Conservation (phyloP, 1,284 basidiomycete species). For the Melampsora larici-populina region DNA sequence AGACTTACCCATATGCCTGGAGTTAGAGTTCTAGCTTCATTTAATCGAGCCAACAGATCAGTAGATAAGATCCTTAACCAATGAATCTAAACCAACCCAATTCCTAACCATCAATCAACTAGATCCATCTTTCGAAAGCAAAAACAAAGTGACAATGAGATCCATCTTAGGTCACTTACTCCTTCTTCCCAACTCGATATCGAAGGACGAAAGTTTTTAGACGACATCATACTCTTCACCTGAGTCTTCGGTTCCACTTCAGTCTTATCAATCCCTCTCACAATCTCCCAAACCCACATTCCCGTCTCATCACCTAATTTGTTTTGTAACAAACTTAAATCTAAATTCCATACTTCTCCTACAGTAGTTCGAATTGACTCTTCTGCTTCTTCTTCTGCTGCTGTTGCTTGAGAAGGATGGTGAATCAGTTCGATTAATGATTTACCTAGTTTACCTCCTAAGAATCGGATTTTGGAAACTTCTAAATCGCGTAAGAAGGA, state of each 20-base stretch:
- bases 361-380: background rate
- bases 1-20: slow-evolving; percentile 36
- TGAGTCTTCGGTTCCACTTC: slow-evolving; percentile 79
- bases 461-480: slow-evolving; percentile 92
- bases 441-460: slow-evolving; percentile 90
- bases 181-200: slow-evolving; percentile 72
- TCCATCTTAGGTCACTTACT: too few relatives aligned
- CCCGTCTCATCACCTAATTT: slow-evolving; percentile 74
- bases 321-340: slow-evolving; percentile 71
- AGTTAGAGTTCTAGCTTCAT: slow-evolving; percentile 16
- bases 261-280: slow-evolving; percentile 60
- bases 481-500: slow-evolving; percentile 73
- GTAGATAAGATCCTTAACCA: slow-evolving; percentile 25
- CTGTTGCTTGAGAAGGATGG: too few relatives aligned
- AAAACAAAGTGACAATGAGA: background rate
- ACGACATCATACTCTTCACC: slow-evolving; percentile 86
- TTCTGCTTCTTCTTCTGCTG: too few relatives aligned
- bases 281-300: slow-evolving; percentile 57
- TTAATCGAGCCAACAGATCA: slow-evolving; percentile 33
- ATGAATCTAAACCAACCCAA: slow-evolving; percentile 1
- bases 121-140: too few relatives aligned
- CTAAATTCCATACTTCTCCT: slow-evolving; percentile 52
- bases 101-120: background rate
- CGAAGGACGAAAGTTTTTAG: slow-evolving; percentile 79
- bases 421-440: slow-evolving; percentile 64